These are phyloP conservation scores for Solanum sejunctum DNA, from an alignment of 257 asterid genomes.

Conservation along the genomic window DNA sequence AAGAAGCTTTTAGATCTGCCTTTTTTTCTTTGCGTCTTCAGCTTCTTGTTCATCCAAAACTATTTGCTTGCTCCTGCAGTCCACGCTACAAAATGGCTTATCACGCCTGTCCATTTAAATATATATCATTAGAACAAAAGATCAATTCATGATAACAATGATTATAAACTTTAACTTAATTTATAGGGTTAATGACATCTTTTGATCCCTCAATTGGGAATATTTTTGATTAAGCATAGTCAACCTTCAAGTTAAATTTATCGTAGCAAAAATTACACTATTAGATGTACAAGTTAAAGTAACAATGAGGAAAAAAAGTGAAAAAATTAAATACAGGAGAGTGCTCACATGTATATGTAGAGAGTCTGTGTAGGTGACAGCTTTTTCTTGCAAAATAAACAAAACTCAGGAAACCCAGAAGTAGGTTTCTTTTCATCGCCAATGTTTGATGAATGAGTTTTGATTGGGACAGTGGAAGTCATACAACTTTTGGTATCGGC, in stretches of 20 bases:
- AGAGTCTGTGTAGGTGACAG: conserved; percentile 60
- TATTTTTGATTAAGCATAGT: neutral
- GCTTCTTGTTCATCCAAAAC: conserved; percentile 74
- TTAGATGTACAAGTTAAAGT: neutral
- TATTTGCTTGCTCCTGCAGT: conserved; percentile 78
- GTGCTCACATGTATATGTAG: conserved; percentile 89
- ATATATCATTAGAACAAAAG: neutral
- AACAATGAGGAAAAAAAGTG: neutral
- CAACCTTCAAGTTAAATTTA: neutral
- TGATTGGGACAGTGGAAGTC: conserved; percentile 21
- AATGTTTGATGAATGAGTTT: conserved; percentile 10
- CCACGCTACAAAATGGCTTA: conserved; percentile 65
- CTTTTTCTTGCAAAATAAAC: conserved; percentile 57
- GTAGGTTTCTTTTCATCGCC: neutral
- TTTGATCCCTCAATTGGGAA: neutral
- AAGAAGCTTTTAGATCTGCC: conserved; percentile 3
- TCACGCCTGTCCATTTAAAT: conserved; percentile 46
- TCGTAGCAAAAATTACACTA: neutral
- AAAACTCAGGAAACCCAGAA: conserved; percentile 43
- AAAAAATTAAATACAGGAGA: neutral
- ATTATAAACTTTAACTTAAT: neutral
- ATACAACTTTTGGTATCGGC: neutral
- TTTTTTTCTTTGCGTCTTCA: neutral
- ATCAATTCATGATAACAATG: neutral
- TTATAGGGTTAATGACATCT: neutral